Evolutionary conservation across 116 monocot species (phyloP).

Genomic region (Iris pallida): DNA sequence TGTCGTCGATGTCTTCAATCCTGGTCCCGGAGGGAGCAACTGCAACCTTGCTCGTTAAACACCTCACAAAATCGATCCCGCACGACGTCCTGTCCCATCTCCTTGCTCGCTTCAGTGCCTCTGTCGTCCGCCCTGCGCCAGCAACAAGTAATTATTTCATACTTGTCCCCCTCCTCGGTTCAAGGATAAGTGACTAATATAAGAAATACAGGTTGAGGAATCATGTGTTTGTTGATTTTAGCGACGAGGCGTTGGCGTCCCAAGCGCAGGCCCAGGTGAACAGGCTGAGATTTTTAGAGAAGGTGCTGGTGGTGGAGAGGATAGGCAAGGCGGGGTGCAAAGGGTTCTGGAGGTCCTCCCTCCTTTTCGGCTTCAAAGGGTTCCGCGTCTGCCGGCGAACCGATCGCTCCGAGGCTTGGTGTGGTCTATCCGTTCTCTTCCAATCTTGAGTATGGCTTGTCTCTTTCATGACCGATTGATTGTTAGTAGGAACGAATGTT

Average conservation of each 20-base stretch:
- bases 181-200: not conserved
- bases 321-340: slow-evolving; percentile 22
- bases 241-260: slow-evolving; percentile 46
- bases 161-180: not conserved
- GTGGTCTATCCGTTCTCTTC: slow-evolving; percentile 94
- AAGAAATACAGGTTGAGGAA: slow-evolving; percentile 40
- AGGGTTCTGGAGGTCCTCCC: slow-evolving; percentile 19
- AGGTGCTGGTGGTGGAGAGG: slow-evolving; percentile 74
- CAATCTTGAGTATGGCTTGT: slow-evolving; percentile 64
- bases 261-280: slow-evolving; percentile 63
- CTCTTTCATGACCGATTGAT: too few relatives aligned
- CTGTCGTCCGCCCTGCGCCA: slow-evolving; percentile 73
- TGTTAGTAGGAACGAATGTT: too few relatives aligned
- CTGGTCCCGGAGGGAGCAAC: slow-evolving; percentile 6
- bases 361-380: slow-evolving; percentile 10
- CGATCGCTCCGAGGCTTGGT: slow-evolving; percentile 79
- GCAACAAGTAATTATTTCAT: slow-evolving; percentile 44
- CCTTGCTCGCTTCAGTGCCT: slow-evolving; percentile 80
- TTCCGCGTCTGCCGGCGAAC: slow-evolving; percentile 29
- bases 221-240: slow-evolving; percentile 68
- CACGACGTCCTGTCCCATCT: slow-evolving; percentile 75
- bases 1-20: not conserved
- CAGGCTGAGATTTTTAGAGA: slow-evolving; percentile 85
- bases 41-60: slow-evolving; percentile 72
- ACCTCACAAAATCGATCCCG: slow-evolving; percentile 79